A percentile compares a stretch with the other conserved stretches of the same genome.
Conservation (phyloP, 1,284 basidiomycete genomes). For the Puccinia coronata region DNA sequence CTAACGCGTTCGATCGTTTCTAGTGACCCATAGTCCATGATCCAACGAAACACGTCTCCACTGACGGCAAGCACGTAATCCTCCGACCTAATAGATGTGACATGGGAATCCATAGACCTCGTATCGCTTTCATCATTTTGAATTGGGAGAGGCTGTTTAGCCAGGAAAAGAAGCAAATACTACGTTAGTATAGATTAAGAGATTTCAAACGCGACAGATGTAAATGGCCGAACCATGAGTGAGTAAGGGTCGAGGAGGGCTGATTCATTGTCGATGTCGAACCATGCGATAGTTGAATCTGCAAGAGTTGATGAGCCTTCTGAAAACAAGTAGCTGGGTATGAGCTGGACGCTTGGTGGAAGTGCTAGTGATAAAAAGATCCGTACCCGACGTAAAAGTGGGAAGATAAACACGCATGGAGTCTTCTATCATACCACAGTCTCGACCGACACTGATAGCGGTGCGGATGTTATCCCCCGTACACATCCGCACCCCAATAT, state of each 20-base stretch:
- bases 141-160: constrained; percentile 66
- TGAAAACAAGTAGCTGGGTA: background rate
- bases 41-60: constrained; percentile 98
- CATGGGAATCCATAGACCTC: constrained; percentile 7
- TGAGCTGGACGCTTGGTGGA: background rate
- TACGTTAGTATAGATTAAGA: background rate
- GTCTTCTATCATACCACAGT: constrained; percentile 85
- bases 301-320: constrained; percentile 68
- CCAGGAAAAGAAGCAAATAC: background rate
- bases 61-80: constrained; percentile 83
- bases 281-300: constrained; percentile 79
- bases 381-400: constrained; percentile 71
- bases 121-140: constrained; percentile 54
- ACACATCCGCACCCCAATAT: constrained; percentile 94
- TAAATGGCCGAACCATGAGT: constrained; percentile 64
- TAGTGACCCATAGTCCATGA: constrained; percentile 89
- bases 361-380: background rate
- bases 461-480: constrained; percentile 97
- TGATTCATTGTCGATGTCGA: constrained; percentile 81
- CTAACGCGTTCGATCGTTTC: constrained; percentile 87
- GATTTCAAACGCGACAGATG: background rate
- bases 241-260: constrained; percentile 87
- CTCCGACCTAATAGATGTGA: constrained; percentile 14
- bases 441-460: constrained; percentile 92
- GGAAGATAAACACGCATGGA: constrained; percentile 91